Evolutionary conservation across 805 yeast species (phyloP).

Genomic region (Wickerhamiella parazyma): DNA sequence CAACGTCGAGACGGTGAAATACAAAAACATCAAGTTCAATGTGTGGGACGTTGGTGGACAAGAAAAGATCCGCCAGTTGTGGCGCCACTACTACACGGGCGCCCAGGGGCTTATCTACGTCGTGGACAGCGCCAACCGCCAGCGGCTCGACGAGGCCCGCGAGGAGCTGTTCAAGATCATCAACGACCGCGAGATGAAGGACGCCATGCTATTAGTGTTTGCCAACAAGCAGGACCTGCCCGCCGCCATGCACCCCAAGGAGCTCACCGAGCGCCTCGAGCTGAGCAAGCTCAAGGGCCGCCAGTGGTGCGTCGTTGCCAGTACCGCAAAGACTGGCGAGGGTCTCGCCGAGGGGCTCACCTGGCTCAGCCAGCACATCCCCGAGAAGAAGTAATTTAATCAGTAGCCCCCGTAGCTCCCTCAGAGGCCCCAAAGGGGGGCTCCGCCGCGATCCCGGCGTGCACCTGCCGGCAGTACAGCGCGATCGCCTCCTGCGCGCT

Average conservation of each 20-base stretch:
- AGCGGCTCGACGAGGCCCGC: slow-evolving; percentile 63
- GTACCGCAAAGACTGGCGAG: slow-evolving; percentile 79
- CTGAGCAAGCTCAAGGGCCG: slow-evolving; percentile 52
- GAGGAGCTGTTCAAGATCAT: slow-evolving; percentile 65
- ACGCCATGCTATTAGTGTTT: slow-evolving; percentile 65
- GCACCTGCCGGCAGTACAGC: slow-evolving; percentile 20
- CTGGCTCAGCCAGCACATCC: slow-evolving; percentile 62
- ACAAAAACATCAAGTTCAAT: slow-evolving; percentile 68
- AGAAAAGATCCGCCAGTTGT: slow-evolving; percentile 75
- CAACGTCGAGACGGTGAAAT: slow-evolving; percentile 77
- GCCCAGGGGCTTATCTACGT: slow-evolving; percentile 87
- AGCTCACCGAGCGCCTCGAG: slow-evolving; percentile 59
- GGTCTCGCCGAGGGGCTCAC: slow-evolving; percentile 79
- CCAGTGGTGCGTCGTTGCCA: slow-evolving; percentile 83
- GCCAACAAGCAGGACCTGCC: slow-evolving; percentile 81
- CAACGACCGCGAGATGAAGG: slow-evolving; percentile 69
- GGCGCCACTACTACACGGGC: slow-evolving; percentile 94
- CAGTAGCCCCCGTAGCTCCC: too few species aligned
- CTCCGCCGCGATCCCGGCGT: slow-evolving; percentile 19
- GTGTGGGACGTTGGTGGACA: slow-evolving; percentile 98
- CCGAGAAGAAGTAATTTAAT: slow-evolving; percentile 16
- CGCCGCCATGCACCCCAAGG: slow-evolving; percentile 62
- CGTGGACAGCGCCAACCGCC: slow-evolving; percentile 65
- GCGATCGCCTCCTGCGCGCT: slow-evolving; percentile 23
- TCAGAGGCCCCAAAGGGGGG: too few species aligned